Base-by-base conservation (phyloP, 257 asterid species). In the Ilex asprella region DNA sequence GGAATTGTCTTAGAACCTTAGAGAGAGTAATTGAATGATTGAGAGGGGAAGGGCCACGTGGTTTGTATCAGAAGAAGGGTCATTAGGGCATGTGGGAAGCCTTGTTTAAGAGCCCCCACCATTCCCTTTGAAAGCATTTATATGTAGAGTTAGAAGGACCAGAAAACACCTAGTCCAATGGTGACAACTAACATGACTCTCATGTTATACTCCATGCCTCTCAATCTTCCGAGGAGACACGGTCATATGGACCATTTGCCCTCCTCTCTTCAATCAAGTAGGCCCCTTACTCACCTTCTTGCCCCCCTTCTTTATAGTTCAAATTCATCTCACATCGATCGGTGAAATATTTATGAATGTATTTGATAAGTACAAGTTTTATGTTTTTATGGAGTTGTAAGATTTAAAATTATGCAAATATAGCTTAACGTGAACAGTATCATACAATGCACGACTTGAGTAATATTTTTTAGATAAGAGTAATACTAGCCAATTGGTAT, bases 81-180 rank as follows among this genome's bases (percentile, higher is more conserved):
- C 78, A 83, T 78, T 73, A 68, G 62, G 77, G 81, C 86, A 83
- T 75, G 91, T 84, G 91, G 76, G 27, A 55, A 59, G 55, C 31
- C 63, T 58, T 68, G 73, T 63, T 77, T 60, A 67, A 61, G 46
- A 56, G 75, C 55, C 76, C 83, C 87, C 83, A 76, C 82, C 58
- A 35, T 31, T 39, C 13, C 59, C 63, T 49, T 51, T 39, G 71
- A 70, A 60, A 63, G 70, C 54, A 35, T 35, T 3, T 35, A 35
- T 35, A 35, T 35, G 8, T 35, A 35, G 5, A 35, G 7, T 35
- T 7, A 8, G 16, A 55, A 64, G 85, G 82, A 61, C 79, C 78
- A 68, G 67, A 75, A 55, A 68, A 53, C 70, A 35, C 31, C 6
- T 66, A 66, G 60, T 35, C 8, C 39, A 69, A 64, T 63, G 69